A percentile compares a stretch with the other conserved stretches of the same genome.
Conservation (phyloP, 108 stramenopile species). For the Stephanodiscus triporus region DNA sequence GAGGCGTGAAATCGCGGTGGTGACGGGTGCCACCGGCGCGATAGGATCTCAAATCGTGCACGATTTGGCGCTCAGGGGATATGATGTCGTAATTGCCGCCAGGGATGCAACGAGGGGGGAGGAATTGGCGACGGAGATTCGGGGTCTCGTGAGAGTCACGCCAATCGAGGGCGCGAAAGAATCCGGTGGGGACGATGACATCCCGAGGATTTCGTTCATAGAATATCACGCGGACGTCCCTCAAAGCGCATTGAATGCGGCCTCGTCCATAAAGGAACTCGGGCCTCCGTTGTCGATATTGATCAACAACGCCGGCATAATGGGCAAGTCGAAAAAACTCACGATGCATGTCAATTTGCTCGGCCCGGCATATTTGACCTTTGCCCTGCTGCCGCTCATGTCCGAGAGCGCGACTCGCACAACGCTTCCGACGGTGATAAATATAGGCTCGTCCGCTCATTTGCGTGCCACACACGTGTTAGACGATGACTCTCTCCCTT, state of each 20-base stretch:
- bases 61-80: constrained; percentile 37
- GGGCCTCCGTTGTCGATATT: constrained; percentile 12
- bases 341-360: constrained; percentile 48
- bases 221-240: constrained; percentile 46
- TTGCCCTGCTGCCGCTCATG: constrained; percentile 41
- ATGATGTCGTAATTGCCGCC: constrained; percentile 48
- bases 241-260: constrained; percentile 34
- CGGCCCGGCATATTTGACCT: constrained; percentile 38
- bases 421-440: constrained; percentile 26
- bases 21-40: constrained; percentile 46
- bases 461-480: constrained; percentile 47
- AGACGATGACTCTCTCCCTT: constrained; percentile 18
- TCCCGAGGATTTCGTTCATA: constrained; percentile 36
- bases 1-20: constrained; percentile 33
- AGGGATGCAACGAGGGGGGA: constrained; percentile 27
- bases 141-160: constrained; percentile 1
- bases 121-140: constrained; percentile 26
- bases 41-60: constrained; percentile 45
- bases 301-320: constrained; percentile 51
- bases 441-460: constrained; percentile 50
- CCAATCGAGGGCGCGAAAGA: not conserved
- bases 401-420: not conserved
- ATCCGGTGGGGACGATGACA: not conserved
- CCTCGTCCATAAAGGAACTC: constrained; percentile 14
- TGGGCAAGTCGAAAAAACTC: constrained; percentile 44